phyloP scores from a whole-genome alignment of 768 basidiomycete species.

The Tulasnella calospora region DNA sequence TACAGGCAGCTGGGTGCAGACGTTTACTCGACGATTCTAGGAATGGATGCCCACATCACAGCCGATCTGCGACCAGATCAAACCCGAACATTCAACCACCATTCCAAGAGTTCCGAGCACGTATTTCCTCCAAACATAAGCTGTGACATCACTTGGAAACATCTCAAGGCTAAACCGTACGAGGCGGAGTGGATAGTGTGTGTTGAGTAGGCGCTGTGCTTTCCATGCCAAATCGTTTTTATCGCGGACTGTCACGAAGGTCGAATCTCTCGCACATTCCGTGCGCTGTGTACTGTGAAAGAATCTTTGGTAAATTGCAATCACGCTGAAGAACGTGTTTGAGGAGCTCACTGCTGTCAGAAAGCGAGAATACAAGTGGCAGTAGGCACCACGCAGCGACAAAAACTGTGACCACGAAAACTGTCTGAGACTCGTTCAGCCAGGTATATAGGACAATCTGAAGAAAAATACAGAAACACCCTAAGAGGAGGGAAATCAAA shows the following conservation, averaged over 20 bases:
- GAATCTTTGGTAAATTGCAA: not conserved
- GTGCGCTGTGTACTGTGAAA: not conserved
- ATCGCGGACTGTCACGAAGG: not conserved
- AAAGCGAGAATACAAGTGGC: not conserved
- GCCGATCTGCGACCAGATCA: not conserved
- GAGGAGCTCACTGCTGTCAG: not conserved
- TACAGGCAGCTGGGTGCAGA: not conserved
- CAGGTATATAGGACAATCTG: not conserved
- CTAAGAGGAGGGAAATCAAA: not conserved
- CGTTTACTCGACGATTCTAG: not conserved
- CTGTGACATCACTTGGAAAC: not conserved
- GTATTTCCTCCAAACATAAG: not conserved
- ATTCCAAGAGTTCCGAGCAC: not conserved
- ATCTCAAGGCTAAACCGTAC: not conserved
- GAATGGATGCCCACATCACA: not conserved
- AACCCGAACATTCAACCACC: not conserved
- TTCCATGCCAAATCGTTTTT: not conserved
- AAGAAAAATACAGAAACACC: not conserved
- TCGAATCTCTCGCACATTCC: not conserved
- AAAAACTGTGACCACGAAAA: not conserved
- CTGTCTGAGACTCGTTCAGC: not conserved
- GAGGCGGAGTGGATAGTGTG: not conserved
- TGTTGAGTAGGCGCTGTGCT: not conserved
- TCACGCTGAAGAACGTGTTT: not conserved
- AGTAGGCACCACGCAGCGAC: not conserved